A percentile compares a stretch with the other conserved stretches of the same genome.
phyloP scores from a whole-genome alignment of 2,329 filamentous ascomycete species.

The Coniella vitis region DNA sequence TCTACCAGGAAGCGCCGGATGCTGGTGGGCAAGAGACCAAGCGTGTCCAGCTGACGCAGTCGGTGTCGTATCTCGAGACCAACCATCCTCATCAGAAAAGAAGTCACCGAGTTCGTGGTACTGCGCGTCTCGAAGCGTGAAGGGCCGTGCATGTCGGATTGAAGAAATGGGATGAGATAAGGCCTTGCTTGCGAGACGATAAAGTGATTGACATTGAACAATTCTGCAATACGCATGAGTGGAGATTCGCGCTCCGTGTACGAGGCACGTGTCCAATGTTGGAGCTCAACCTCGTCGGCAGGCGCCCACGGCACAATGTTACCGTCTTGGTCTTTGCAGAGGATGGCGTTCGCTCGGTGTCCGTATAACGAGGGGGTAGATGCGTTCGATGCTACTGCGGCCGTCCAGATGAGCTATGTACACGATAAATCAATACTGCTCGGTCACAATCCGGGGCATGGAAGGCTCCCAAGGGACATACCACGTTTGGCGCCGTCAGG shows the following conservation, averaged over 20 bases:
- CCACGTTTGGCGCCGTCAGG: conserved; percentile 85
- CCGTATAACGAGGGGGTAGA: conserved; percentile 59
- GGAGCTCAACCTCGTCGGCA: conserved; percentile 53
- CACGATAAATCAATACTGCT: background rate
- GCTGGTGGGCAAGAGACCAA: conserved; percentile 63
- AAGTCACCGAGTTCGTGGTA: conserved; percentile 50
- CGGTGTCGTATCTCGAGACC: conserved; percentile 75
- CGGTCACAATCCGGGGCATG: background rate
- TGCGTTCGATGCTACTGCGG: conserved; percentile 69
- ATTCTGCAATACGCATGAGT: conserved; percentile 66
- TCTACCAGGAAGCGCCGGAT: conserved; percentile 75
- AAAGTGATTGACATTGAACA: conserved; percentile 93
- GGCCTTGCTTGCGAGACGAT: conserved; percentile 89
- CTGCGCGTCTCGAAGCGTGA: conserved; percentile 53
- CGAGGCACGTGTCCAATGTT: conserved; percentile 59
- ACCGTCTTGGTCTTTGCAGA: conserved; percentile 72
- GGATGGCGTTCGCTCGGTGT: conserved; percentile 55
- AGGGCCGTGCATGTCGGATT: conserved; percentile 72
- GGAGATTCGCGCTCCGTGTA: conserved; percentile 59
- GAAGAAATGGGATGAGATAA: conserved; percentile 79
- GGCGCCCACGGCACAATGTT: conserved; percentile 68
- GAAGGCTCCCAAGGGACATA: conserved; percentile 38
- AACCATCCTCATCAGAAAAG: conserved; percentile 59
- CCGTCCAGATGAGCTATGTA: conserved; percentile 67
- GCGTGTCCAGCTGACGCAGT: conserved; percentile 70